Evolutionary conservation across 805 yeast species (phyloP), one percentile per base, ranked within the genome.

Genomic region (Yamadazyma laniorum): DNA sequence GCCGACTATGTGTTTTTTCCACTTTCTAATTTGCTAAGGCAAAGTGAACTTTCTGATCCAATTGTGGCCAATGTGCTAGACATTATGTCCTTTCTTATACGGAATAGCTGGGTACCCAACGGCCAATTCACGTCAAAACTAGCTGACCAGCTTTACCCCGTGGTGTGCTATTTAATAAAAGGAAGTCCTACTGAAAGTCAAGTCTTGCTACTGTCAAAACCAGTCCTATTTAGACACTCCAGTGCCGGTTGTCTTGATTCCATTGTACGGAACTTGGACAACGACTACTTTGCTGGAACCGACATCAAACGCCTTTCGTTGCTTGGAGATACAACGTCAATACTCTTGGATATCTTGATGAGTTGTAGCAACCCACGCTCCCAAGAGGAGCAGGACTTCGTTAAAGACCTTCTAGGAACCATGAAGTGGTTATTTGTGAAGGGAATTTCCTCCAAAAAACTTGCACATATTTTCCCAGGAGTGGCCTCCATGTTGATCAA

Each of bases 1-100:
- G 72, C 71, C 0, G 73, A 67, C 50, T 67, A 67, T 42, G 51
- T 68, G 2, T 68, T 68, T 42, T 64, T 61, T 35, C 74, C 74
- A 2, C 23, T 67, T 12, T 54, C 71, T 4, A 53, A 47, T 32
- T 43, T 65, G 21, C 44, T 68, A 16, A 61, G 64, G 43, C 59
- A 53, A 21, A 51, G 57, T 5, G 29, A 25, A 4, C 48, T 67
- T 5, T 42, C 44, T 13, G 55, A 47, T n/a, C 19, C 38, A 1
- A 52, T 56, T 2, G 45, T 52, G 3, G 43, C 41, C 13, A 47
- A 55, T 29, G 45, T 65, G 4, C 48, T 68, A 15, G 44, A 48
- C 3, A 55, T 66, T 5, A 34, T 67, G 5, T 53, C 55, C 4
- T 62, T 60, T 34, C 52, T 68, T 13, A 37, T 56, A 5, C 34